Evolutionary conservation across 2,329 filamentous ascomycete genomes (phyloP), one percentile per base, ranked within the genome.

Genomic region (Hypoxylon rubiginosum): DNA sequence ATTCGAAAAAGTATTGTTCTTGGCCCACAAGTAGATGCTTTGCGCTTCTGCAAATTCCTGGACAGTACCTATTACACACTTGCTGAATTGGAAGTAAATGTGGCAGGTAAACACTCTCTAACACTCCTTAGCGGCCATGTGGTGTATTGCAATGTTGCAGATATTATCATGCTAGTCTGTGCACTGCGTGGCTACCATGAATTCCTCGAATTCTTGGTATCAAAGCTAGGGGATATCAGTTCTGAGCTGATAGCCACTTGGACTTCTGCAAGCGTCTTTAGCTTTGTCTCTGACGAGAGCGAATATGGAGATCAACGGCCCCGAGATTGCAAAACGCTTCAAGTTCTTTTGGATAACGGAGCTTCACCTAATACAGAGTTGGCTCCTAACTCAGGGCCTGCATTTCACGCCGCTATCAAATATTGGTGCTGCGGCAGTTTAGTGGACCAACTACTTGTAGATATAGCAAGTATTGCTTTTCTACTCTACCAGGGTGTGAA

Each of bases 401-500:
- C 24, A n/a, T 61, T 61, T 13, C 62, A 65, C 21, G 11, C 1
- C 21, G 11, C 53, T 7, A n/a, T 60, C 15, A 10, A 15, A 9
- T 1, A 1, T 7, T 64, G 51, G 45, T 61, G 28, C 48, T 3
- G 17, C 1, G n/a, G n/a, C n/a, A n/a, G n/a, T n/a, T n/a, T n/a
- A n/a, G n/a, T n/a, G n/a, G n/a, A n/a, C n/a, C n/a, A n/a, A n/a
- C n/a, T n/a, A n/a, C n/a, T n/a, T n/a, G n/a, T n/a, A n/a, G n/a
- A n/a, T 4, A 24, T 61, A n/a, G 15, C 24, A 46, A 5, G n/a
- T n/a, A 17, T 57, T 19, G 62, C 62, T 2, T 58, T 61, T 34
- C 53, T 66, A 53, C 62, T 66, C 0, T 66, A 49, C 41, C 28
- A 66, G 11, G 62, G 62, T n/a, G 41, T 17, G 21, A 66, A 66